Base-by-base conservation (phyloP, 768 basidiomycete species). In the Sarcomyxa edulis region DNA sequence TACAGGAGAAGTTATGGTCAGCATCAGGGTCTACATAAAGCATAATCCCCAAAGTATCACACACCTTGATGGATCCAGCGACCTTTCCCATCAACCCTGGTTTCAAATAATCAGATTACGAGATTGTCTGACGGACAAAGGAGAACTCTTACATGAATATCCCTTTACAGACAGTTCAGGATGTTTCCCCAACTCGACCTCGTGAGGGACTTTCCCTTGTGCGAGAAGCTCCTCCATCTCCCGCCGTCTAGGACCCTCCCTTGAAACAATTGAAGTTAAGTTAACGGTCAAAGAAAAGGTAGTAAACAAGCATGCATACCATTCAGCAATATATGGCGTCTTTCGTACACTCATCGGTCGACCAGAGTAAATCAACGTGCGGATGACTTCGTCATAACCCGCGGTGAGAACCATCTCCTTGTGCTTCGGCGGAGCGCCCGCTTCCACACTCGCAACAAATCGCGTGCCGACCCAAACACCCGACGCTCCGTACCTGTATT, bases 381-480 rank as follows among this genome's bases (percentile, higher is more conserved):
- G 74, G 36, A 72, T 52, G 27, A 74, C 72, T 52, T 90, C 89
- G 43, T 88, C 86, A 41, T 83, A 81, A n/a, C 80, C 81, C 6
- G 85, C 83, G 12, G 66, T 70, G 18, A 86, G 35, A 9, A 86
- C 65, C 37, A 75, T 61, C 35, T 86, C 71, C 53, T 88, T 88
- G 58, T 87, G 85, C 47, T 58, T 73, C 23, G 74, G 74, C 8
- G 88, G 81, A 2, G 88, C 89, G 25, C 80, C 84, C 0, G 89
- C 86, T 56, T 91, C 86, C 25, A 70, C 76, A 49, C 81, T 80
- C 8, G 88, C 86, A 28, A 90, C 86, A 53, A 92, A 92, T 26
- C 88, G 79, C 4, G 88, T 92, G 27, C 85, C 85, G 25, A 89
- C 86, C 90, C 90, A 93, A 3, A 92, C 84, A 30, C 82, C 90